phyloP scores from a whole-genome alignment of 495 filamentous ascomycete genomes.

The Penicillium salamii region DNA sequence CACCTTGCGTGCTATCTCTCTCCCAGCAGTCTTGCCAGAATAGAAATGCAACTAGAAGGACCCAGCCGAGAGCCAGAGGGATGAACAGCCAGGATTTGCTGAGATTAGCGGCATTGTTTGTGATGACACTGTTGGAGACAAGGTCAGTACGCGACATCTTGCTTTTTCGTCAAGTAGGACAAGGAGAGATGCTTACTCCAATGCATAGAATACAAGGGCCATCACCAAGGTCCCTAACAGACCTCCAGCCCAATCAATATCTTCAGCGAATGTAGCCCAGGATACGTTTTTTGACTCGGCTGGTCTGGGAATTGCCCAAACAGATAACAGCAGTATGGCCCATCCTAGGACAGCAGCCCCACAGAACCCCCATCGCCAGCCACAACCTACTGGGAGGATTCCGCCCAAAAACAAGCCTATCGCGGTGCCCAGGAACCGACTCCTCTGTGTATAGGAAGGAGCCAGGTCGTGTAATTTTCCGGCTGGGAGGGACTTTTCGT shows the following conservation, averaged over 20 bases:
- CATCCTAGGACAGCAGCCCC: conserved; percentile 37
- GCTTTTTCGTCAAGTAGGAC: background rate
- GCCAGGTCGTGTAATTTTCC: conserved; percentile 43
- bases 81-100: conserved; percentile 27
- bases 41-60: conserved; percentile 44
- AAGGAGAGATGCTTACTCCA: conserved; percentile 35
- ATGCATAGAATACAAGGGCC: conserved; percentile 39
- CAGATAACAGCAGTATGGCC: conserved; percentile 27
- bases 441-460: conserved; percentile 42
- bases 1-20: conserved; percentile 32
- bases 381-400: conserved; percentile 42
- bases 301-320: conserved; percentile 33
- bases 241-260: conserved; percentile 50
- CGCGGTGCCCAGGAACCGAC: conserved; percentile 46
- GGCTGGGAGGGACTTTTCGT: conserved; percentile 37
- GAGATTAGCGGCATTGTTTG: conserved; percentile 31
- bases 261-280: conserved; percentile 23
- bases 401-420: conserved; percentile 46
- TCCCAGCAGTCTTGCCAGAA: conserved; percentile 46
- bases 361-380: conserved; percentile 49
- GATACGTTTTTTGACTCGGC: conserved; percentile 3
- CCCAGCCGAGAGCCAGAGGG: conserved; percentile 35
- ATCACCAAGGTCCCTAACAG: conserved; percentile 32
- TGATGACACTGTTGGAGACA: conserved; percentile 24
- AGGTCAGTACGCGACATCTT: background rate